Evolutionary conservation across 2,329 filamentous ascomycete genomes (phyloP).

Genomic region (Fonsecaea multimorphosa): DNA sequence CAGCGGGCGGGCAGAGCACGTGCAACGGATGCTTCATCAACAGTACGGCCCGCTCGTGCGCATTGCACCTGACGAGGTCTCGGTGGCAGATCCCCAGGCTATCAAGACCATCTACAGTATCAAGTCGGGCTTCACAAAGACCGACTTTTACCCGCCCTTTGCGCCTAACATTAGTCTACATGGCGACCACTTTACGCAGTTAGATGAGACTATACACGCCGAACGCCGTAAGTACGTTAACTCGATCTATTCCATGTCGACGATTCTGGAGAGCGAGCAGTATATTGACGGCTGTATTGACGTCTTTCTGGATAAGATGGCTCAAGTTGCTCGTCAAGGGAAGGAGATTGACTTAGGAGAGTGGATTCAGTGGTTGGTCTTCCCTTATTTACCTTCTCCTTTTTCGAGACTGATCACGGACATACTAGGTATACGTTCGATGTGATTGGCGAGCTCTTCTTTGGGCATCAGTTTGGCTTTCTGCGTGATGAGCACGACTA

Average conservation of each 20-base stretch:
- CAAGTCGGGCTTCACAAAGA: slow-evolving; percentile 38
- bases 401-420: slow-evolving; percentile 5
- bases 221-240: slow-evolving; percentile 40
- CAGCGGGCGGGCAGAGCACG: slow-evolving; percentile 36
- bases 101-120: slow-evolving; percentile 40
- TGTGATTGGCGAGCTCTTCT: slow-evolving; percentile 51
- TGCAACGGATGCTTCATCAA: slow-evolving; percentile 35
- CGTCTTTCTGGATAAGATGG: slow-evolving; percentile 35
- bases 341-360: slow-evolving; percentile 38
- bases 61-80: slow-evolving; percentile 47
- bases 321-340: slow-evolving; percentile 22
- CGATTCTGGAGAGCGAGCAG: slow-evolving; percentile 42
- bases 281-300: slow-evolving; percentile 42
- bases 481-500: slow-evolving; percentile 49
- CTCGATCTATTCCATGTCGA: slow-evolving; percentile 42
- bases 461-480: slow-evolving; percentile 52
- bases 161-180: slow-evolving; percentile 36
- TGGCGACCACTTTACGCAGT: slow-evolving; percentile 39
- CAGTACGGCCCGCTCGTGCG: slow-evolving; percentile 44
- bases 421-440: slow-evolving; percentile 50
- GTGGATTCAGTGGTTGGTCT: slow-evolving; percentile 41
- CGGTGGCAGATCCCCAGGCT: slow-evolving; percentile 38
- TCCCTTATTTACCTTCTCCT: not conserved
- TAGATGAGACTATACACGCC: slow-evolving; percentile 40
- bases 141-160: slow-evolving; percentile 42